Percentiles rank a stretch among this genome's conserved stretches.
Conservation (phyloP, 169 alveolate species). For the Plasmodium gaboni region DNA sequence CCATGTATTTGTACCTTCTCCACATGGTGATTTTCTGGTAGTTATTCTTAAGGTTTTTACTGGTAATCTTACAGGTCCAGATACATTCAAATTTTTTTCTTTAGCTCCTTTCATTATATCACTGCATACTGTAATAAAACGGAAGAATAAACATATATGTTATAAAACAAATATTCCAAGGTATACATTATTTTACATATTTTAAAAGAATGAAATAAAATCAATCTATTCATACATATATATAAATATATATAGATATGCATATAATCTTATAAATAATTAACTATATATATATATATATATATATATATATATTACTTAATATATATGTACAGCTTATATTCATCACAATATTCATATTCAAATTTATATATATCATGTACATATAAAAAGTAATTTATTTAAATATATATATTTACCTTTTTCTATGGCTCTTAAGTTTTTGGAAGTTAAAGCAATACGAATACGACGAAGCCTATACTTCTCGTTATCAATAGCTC, state of each 20-base stretch:
- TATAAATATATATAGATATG: background rate
- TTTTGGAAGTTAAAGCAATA: constrained; percentile 93
- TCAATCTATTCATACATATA: background rate
- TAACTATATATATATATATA: background rate
- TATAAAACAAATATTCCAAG: no score
- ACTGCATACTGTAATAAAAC: constrained; percentile 88
- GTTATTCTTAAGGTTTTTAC: constrained; percentile 96
- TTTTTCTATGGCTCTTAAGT: constrained; percentile 91
- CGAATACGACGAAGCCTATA: constrained; percentile 93
- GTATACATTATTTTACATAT: no score
- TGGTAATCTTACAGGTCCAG: constrained; percentile 98
- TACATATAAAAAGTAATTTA: background rate
- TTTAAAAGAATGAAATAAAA: no score
- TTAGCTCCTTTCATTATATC: constrained; percentile 95
- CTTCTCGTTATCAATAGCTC: constrained; percentile 91
- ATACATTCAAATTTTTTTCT: constrained; percentile 92
- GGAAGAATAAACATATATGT: no score
- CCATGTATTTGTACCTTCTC: constrained; percentile 99
- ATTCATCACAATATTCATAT: background rate
- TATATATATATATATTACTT: background rate
- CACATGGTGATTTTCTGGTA: constrained; percentile 98
- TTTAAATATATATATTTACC: constrained; percentile 76
- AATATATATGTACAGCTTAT: no score
- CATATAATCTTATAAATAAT: background rate
- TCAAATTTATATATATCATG: background rate